Conservation (phyloP, 805 yeast species). For the Sugiyamaella qingdaonensis region DNA sequence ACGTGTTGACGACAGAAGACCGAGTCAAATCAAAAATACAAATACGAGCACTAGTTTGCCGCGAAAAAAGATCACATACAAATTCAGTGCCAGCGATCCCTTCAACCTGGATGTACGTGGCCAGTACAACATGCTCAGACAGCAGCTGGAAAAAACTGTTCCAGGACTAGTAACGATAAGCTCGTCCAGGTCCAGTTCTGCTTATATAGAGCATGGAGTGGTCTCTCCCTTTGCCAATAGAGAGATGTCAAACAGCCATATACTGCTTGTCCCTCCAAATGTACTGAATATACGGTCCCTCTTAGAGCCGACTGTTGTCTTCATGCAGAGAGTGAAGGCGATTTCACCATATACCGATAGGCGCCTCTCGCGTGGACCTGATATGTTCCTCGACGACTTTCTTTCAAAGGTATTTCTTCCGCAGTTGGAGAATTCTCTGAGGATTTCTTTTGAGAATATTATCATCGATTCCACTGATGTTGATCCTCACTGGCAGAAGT, state of each 20-base stretch:
- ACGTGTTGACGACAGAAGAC: slow-evolving; percentile 1
- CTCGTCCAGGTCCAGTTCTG: slow-evolving; percentile 22
- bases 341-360: slow-evolving; percentile 32
- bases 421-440: slow-evolving; percentile 54
- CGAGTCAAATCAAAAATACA: neutral
- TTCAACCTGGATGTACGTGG: slow-evolving; percentile 21
- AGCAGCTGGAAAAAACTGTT: slow-evolving; percentile 55
- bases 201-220: neutral
- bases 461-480: slow-evolving; percentile 39
- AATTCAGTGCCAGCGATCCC: slow-evolving; percentile 32
- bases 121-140: slow-evolving; percentile 39
- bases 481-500: slow-evolving; percentile 27
- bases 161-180: slow-evolving; percentile 54
- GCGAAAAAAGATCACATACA: slow-evolving; percentile 17
- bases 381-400: slow-evolving; percentile 52
- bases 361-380: slow-evolving; percentile 23
- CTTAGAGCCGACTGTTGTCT: slow-evolving; percentile 66
- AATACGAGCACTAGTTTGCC: neutral
- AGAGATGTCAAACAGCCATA: slow-evolving; percentile 55
- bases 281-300: slow-evolving; percentile 77
- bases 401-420: slow-evolving; percentile 64
- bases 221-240: slow-evolving; percentile 49
- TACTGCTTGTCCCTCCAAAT: slow-evolving; percentile 62
- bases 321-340: slow-evolving; percentile 54
- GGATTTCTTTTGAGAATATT: slow-evolving; percentile 47